phyloP scores from a whole-genome alignment of 202 grass and related monocot genomes.

The Bolboschoenoplectus hybrid region DNA sequence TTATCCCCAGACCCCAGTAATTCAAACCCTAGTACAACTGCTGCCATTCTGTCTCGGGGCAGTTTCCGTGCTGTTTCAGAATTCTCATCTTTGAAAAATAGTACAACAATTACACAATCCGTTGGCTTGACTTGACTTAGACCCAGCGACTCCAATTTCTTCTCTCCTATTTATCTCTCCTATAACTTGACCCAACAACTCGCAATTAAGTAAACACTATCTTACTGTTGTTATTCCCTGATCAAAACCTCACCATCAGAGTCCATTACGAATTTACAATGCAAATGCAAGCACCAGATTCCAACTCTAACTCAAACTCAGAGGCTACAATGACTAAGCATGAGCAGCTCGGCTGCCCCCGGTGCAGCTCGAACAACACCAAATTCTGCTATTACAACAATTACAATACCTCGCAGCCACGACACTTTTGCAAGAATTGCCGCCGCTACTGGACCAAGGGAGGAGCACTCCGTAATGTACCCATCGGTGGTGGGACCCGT shows the following conservation, averaged over 20 bases:
- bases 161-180: too few relatives aligned
- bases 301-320: background rate
- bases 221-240: background rate
- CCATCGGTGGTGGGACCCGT: slow-evolving; percentile 77
- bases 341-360: slow-evolving; percentile 63
- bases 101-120: background rate
- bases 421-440: slow-evolving; percentile 82
- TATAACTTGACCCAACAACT: background rate
- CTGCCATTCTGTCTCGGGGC: background rate
- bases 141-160: slow-evolving; percentile 3
- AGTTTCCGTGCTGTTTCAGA: slow-evolving; percentile 26
- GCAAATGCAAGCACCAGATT: slow-evolving; percentile 12
- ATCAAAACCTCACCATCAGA: background rate
- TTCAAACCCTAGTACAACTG: background rate
- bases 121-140: slow-evolving; percentile 31
- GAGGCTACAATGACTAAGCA: slow-evolving; percentile 30
- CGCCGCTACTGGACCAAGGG: slow-evolving; percentile 95
- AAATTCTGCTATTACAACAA: slow-evolving; percentile 99
- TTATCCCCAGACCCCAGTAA: background rate
- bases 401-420: slow-evolving; percentile 87
- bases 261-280: background rate
- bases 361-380: slow-evolving; percentile 79
- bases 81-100: background rate
- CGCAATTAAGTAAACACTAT: background rate
- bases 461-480: slow-evolving; percentile 83